Percentiles rank a stretch among this genome's conserved stretches.
These are phyloP conservation scores for Nigrograna mackinnonii DNA, from an alignment of 2,329 filamentous ascomycete genomes.

Conservation along the genomic window DNA sequence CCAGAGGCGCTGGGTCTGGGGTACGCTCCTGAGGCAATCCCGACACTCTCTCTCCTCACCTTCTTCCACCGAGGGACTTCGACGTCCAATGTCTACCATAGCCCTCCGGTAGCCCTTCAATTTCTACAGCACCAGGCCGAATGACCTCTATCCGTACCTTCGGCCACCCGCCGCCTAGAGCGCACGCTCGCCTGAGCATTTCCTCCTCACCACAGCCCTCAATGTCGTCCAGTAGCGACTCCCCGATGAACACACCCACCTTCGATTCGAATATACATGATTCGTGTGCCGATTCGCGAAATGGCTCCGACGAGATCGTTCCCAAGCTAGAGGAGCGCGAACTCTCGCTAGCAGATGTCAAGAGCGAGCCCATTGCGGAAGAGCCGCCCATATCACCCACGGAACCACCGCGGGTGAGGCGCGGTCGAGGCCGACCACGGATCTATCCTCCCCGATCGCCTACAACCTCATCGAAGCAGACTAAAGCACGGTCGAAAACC, in stretches of 20 bases:
- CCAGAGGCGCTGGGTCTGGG: background rate
- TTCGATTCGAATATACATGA: slow-evolving; percentile 35
- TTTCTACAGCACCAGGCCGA: slow-evolving; percentile 19
- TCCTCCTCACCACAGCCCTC: slow-evolving; percentile 45
- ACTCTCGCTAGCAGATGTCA: slow-evolving; percentile 44
- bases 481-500: slow-evolving; percentile 70
- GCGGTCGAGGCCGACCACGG: slow-evolving; percentile 73
- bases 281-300: slow-evolving; percentile 24
- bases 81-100: slow-evolving; percentile 29
- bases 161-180: slow-evolving; percentile 37
- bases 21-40: background rate
- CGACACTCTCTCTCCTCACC: background rate
- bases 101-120: slow-evolving; percentile 20
- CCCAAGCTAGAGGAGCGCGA: slow-evolving; percentile 61
- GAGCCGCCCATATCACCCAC: slow-evolving; percentile 37
- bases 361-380: slow-evolving; percentile 35
- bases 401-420: slow-evolving; percentile 39
- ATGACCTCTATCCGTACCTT: slow-evolving; percentile 40
- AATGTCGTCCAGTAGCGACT: slow-evolving; percentile 45
- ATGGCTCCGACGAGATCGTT: slow-evolving; percentile 41
- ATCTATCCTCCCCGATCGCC: slow-evolving; percentile 73
- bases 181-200: slow-evolving; percentile 39
- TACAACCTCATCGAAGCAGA: slow-evolving; percentile 67
- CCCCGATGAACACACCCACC: slow-evolving; percentile 38
- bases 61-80: slow-evolving; percentile 1